These are phyloP conservation scores for Naumovozyma baii DNA, from an alignment of 805 yeast genomes.

Conservation along the genomic window DNA sequence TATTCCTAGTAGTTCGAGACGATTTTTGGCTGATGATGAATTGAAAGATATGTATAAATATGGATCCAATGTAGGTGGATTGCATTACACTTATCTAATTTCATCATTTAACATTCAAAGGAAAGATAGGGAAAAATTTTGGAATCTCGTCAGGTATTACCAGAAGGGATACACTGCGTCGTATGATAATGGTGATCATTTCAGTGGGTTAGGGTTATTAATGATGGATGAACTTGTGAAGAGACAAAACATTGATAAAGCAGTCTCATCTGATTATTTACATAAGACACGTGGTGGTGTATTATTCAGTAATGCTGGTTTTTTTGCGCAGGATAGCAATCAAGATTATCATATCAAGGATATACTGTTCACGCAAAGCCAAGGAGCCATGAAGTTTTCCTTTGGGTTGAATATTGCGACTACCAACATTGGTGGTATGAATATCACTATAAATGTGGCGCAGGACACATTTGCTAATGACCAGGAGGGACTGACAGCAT, in stretches of 20 bases:
- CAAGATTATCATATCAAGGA: constrained; percentile 8
- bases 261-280: constrained; percentile 11
- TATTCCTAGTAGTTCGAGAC: constrained; percentile 16
- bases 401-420: constrained; percentile 14
- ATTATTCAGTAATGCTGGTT: constrained; percentile 22
- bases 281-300: constrained; percentile 16
- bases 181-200: constrained; percentile 10
- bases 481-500: not conserved
- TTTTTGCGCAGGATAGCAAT: constrained; percentile 4
- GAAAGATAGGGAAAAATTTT: constrained; percentile 10
- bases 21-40: constrained; percentile 11
- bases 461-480: constrained; percentile 9
- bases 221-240: constrained; percentile 13
- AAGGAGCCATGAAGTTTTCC: constrained; percentile 16
- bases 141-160: constrained; percentile 17
- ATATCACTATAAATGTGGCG: constrained; percentile 11
- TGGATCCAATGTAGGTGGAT: constrained; percentile 23
- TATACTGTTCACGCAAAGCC: constrained; percentile 17
- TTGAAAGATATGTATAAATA: constrained; percentile 11
- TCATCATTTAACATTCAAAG: constrained; percentile 12
- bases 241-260: constrained; percentile 14
- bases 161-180: constrained; percentile 7
- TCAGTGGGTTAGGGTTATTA: constrained; percentile 16
- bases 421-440: constrained; percentile 18
- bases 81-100: constrained; percentile 17